A percentile compares a stretch with the other conserved stretches of the same genome.
These are phyloP conservation scores for Fusarium nematophilum DNA, from an alignment of 2,329 filamentous ascomycete genomes.

Conservation along the genomic window DNA sequence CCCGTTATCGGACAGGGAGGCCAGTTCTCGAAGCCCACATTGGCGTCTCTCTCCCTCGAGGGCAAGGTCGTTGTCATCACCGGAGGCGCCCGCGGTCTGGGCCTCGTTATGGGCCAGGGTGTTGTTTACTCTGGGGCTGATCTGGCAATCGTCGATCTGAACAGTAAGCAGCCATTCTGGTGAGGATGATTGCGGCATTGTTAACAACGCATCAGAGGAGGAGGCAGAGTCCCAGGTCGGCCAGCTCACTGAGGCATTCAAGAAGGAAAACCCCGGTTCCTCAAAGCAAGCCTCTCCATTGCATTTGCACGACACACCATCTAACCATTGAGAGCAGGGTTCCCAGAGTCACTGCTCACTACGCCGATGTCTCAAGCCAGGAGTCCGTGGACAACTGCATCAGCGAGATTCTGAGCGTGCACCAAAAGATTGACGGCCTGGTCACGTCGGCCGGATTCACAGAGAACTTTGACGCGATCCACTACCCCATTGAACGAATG, in stretches of 20 bases:
- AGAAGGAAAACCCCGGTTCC: slow-evolving; percentile 79
- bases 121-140: slow-evolving; percentile 88
- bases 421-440: slow-evolving; percentile 89
- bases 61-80: slow-evolving; percentile 86
- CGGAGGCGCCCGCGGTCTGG: slow-evolving; percentile 87
- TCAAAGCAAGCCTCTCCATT: slow-evolving; percentile 61
- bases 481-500: slow-evolving; percentile 90
- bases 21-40: slow-evolving; percentile 83
- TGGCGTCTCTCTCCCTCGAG: slow-evolving; percentile 87
- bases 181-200: background rate
- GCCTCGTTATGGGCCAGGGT: slow-evolving; percentile 92
- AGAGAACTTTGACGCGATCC: slow-evolving; percentile 91
- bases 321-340: slow-evolving; percentile 56
- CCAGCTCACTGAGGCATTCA: slow-evolving; percentile 79
- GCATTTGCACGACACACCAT: fast-evolving
- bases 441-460: slow-evolving; percentile 96
- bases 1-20: slow-evolving; percentile 82
- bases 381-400: slow-evolving; percentile 81
- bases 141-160: slow-evolving; percentile 92
- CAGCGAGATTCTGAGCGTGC: slow-evolving; percentile 63
- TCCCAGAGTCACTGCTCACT: slow-evolving; percentile 89
- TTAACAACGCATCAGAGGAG: slow-evolving; percentile 67
- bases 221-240: slow-evolving; percentile 82
- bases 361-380: slow-evolving; percentile 86
- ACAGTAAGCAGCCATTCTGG: slow-evolving; percentile 69